phyloP scores from a whole-genome alignment of 225 moss, liverwort and hornwort species.

The Lunularia cruciata region DNA sequence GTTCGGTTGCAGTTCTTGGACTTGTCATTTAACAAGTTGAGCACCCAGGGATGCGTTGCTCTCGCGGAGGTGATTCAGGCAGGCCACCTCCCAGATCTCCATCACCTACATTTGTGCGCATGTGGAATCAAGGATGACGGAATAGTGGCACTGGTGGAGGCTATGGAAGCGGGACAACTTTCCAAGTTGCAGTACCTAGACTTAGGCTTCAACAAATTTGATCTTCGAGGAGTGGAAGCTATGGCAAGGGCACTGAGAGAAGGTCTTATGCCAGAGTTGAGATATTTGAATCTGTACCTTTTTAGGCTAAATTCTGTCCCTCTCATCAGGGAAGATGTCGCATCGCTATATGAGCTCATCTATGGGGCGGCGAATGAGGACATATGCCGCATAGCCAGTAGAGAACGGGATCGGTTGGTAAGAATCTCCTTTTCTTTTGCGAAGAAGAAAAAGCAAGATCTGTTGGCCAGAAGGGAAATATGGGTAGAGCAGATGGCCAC shows the following conservation, averaged over 20 bases:
- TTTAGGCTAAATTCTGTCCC: constrained; percentile 31
- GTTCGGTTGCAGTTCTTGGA: constrained; percentile 25
- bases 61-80: constrained; percentile 32
- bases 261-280: constrained; percentile 30
- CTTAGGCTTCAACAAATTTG: constrained; percentile 51
- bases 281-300: constrained; percentile 41
- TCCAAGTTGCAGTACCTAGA: constrained; percentile 32
- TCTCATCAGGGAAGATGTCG: constrained; percentile 25
- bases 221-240: constrained; percentile 37
- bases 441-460: constrained; percentile 29
- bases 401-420: constrained; percentile 38
- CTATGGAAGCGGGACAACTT: constrained; percentile 34
- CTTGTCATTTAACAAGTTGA: constrained; percentile 44
- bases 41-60: constrained; percentile 41
- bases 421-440: constrained; percentile 40
- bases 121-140: constrained; percentile 43
- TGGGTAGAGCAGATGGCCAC: constrained; percentile 31
- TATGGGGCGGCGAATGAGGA: constrained; percentile 23
- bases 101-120: constrained; percentile 35
- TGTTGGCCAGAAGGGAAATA: constrained; percentile 35
- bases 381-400: constrained; percentile 16
- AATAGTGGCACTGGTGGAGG: constrained; percentile 40
- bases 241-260: constrained; percentile 33
- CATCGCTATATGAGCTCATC: constrained; percentile 29
- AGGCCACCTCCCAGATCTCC: constrained; percentile 35